Conservation (phyloP, 2,329 filamentous ascomycete genomes). For the Aspergillus carbonarius region DNA sequence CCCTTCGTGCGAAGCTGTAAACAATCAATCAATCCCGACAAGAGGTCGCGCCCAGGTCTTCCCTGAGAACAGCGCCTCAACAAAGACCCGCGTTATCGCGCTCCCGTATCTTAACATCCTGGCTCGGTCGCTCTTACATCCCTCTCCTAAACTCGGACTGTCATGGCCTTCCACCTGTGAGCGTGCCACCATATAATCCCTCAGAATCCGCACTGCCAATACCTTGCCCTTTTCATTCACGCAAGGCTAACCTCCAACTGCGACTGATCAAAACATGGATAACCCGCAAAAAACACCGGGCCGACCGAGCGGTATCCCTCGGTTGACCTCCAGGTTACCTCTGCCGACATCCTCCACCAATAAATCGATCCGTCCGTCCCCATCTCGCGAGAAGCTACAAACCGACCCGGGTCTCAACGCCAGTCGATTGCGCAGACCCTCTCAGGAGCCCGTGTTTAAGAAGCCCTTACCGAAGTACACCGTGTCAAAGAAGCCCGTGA, state of each 20-base stretch:
- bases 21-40: neutral
- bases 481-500: constrained; percentile 24
- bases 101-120: neutral
- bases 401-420: constrained; percentile 40
- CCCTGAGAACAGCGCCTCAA: neutral
- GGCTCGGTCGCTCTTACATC: neutral
- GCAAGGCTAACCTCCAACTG: neutral
- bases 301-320: constrained; percentile 47
- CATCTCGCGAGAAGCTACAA: constrained; percentile 49
- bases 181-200: neutral
- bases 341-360: constrained; percentile 45
- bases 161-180: neutral
- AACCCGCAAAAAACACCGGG: constrained; percentile 29
- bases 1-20: neutral
- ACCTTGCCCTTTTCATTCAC: neutral
- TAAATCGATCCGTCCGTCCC: constrained; percentile 47
- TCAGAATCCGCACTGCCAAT: neutral
- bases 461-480: constrained; percentile 31
- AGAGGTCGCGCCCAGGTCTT: no score
- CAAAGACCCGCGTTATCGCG: neutral
- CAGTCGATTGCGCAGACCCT: constrained; percentile 39
- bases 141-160: no score
- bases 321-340: constrained; percentile 54
- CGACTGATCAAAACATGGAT: constrained; percentile 32
- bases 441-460: constrained; percentile 39